These are phyloP conservation scores for Keqinozyma sinolaborantium DNA, from an alignment of 1,139 yeast species.

Conservation along the genomic window DNA sequence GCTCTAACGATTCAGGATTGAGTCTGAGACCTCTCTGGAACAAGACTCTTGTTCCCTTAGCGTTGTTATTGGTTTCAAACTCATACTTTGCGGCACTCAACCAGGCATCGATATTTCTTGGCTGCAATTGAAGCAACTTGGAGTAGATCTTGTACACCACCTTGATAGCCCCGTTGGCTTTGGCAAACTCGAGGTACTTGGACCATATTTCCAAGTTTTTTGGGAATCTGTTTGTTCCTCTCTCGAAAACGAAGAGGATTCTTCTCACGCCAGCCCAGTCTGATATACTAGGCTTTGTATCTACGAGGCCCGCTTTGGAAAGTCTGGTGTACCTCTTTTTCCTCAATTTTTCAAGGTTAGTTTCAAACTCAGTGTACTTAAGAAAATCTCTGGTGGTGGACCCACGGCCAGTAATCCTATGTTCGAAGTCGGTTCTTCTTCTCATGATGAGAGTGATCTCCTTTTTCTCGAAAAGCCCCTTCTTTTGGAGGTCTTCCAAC, in stretches of 20 bases:
- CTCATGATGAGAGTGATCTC: conserved; percentile 88
- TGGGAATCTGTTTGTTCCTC: conserved; percentile 81
- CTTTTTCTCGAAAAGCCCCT: conserved; percentile 74
- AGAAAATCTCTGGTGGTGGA: conserved; percentile 75
- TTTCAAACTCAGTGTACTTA: conserved; percentile 78
- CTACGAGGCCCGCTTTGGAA: conserved; percentile 47
- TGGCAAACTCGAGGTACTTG: conserved; percentile 69
- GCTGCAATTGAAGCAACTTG: conserved; percentile 78
- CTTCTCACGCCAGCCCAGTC: conserved; percentile 89
- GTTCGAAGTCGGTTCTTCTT: conserved; percentile 94
- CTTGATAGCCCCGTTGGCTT: conserved; percentile 69
- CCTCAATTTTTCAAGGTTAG: conserved; percentile 74
- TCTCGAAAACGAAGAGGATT: conserved; percentile 75
- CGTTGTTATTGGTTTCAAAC: conserved; percentile 82
- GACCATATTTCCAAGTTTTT: conserved; percentile 78
- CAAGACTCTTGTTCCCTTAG: conserved; percentile 82
- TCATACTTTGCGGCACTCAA: conserved; percentile 93
- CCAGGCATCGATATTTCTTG: conserved; percentile 91
- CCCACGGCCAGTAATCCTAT: conserved; percentile 82
- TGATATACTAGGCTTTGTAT: conserved; percentile 59
- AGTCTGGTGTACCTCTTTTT: conserved; percentile 67
- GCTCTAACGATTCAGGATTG: conserved; percentile 64
- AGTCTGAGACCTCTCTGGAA: conserved; percentile 85
- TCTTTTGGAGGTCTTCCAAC: conserved; percentile 78
- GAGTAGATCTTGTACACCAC: conserved; percentile 82